Base-by-base conservation (phyloP, 805 yeast genomes). In the Kuraishia piskuri region DNA sequence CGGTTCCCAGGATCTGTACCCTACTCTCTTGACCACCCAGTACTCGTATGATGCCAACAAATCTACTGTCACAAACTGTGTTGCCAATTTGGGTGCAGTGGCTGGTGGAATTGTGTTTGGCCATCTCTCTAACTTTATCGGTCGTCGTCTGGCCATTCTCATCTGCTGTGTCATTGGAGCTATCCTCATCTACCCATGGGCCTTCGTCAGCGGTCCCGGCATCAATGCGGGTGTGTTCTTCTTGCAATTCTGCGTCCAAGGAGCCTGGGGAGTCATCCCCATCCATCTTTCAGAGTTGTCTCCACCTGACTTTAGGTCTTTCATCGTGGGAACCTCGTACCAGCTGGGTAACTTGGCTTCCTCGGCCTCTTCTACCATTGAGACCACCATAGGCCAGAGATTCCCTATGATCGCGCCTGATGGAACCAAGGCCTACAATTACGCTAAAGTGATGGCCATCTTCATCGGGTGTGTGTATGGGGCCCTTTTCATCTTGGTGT, bases 341-440 rank as follows among this genome's bases (percentile, higher is more conserved):
- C 88, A 84, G 65, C 69, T 84, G 58, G 89, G 89, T 71, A 84
- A 83, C 68, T 72, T 86, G 61, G 87, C 84, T 0, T 79, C 88
- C 3, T 77, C 86, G 21, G 90, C 89, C 1, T 78, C 87, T 2
- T 76, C 86, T 20, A 85, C 91, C 5, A 85, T 85, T 56, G 89
- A 85, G 65, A 71, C 88, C 2, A 71, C 74, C n/a, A 68, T 83
- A 47, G 86, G 90, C 24, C 74, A 73, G 31, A 67, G 71, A 51
- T 86, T 83, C 72, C 90, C 89, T 2, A 59, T 83, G 26, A 60
- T 52, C 9, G 60, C 57, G 49, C 62, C 68, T 46, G 61, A 63
- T 19, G 53, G 53, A 1, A 78, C 76, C 17, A 52, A 55, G 2
- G 48, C 21, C 2, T 79, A 74, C 61, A 75, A 86, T 63, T 86